A percentile compares a stretch with the other conserved stretches of the same genome.
Evolutionary conservation across 2,329 filamentous ascomycete genomes (phyloP).

Genomic region (Ceratocystis harringtonii): DNA sequence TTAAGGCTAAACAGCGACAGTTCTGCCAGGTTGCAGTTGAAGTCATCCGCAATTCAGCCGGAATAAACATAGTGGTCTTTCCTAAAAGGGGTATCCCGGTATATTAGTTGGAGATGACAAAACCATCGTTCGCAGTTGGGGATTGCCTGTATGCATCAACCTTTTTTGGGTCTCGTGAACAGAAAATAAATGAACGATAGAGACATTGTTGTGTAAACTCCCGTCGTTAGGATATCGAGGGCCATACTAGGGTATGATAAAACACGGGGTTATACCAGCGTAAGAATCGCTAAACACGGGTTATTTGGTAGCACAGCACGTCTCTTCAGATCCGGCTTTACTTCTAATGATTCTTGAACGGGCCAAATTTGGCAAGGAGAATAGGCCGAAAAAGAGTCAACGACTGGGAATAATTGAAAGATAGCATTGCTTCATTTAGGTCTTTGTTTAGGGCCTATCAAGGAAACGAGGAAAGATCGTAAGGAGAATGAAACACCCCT

Average conservation of each 20-base stretch:
- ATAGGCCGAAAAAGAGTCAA: not conserved
- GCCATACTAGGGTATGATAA: not conserved
- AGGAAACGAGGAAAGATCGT: not conserved
- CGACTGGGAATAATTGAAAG: not conserved
- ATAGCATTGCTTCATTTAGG: too few relatives aligned
- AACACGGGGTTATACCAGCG: not conserved
- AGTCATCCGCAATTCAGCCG: not conserved
- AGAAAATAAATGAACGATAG: not conserved
- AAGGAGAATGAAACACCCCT: not conserved
- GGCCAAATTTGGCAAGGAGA: not conserved
- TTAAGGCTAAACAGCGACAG: not conserved
- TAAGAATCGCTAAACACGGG: not conserved
- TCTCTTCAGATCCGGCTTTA: not conserved
- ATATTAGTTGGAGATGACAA: not conserved
- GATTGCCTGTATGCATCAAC: not conserved
- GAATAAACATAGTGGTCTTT: not conserved
- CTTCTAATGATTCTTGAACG: not conserved
- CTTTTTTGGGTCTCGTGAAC: not conserved
- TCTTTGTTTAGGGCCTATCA: not conserved
- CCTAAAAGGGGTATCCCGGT: not conserved
- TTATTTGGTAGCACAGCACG: not conserved
- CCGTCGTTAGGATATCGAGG: not conserved
- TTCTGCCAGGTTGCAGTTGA: not conserved
- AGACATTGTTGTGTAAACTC: not conserved
- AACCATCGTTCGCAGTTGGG: not conserved